Evolutionary conservation across 2,329 filamentous ascomycete genomes (phyloP), one percentile per base, ranked within the genome.

Genomic region (Fusarium xyrophilum): DNA sequence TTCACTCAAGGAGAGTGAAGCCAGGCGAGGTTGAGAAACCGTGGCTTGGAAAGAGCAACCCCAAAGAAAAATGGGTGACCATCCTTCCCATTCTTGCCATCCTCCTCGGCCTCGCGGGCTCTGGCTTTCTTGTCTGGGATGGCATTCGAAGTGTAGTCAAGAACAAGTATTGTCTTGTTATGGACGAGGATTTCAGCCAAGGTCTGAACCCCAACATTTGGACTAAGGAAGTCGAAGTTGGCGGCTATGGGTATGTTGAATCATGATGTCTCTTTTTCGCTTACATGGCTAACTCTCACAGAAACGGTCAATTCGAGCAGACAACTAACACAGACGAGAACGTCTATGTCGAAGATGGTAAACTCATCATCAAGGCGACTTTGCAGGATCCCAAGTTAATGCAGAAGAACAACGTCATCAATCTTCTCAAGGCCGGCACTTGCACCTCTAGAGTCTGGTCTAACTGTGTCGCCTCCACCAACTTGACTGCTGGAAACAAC

Each of bases 11-110:
- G 61, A 83, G 91, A 64, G 86, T 95, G 35, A 86, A 84, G 76
- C 92, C 93, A 76, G 91, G 87, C 42, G 87, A 92, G 50, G 79
- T 92, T 6, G 89, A 93, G 76, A 90, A 92, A 80, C 91, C 92
- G 15, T 96, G 93, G 93, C 79, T 91, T 39, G 79, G 86, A n/a
- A 89, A 89, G 75, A 88, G 83, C 60, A 90, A 94, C 69, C 89
- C 90, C 15, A 91, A 89, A 77, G 91, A 95, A 83, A 96, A 93
- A 81, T 96, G 92, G 92, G 89, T 93, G 12, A 93, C 90, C 5
- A 93, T 95, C 67, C 85, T 96, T 60, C 92, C 92, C 5, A 75
- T 93, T 42, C 76, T 93, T 27, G 92, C 92, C 47, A 86, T 96
- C 51, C 48, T 89, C 6, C 64, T 93, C 17, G 93, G 93, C 17